Evolutionary conservation across 805 yeast genomes (phyloP).

Genomic region (Schizosaccharomyces octosporus): DNA sequence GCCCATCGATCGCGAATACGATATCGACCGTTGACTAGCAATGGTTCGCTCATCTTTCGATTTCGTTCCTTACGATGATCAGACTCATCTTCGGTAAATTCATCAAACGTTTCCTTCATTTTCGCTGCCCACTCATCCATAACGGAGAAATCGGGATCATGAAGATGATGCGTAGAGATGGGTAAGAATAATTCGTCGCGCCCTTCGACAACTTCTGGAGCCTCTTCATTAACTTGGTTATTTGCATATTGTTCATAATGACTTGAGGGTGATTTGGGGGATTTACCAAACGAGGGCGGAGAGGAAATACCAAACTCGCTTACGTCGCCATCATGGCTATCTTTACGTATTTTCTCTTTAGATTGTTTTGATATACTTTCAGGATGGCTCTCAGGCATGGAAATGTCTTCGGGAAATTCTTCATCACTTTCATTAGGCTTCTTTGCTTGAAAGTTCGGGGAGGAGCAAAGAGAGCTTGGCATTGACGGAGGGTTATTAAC

Average conservation of each 20-base stretch:
- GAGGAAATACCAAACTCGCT: not conserved
- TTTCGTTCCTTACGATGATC: not conserved
- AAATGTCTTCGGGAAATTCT: not conserved
- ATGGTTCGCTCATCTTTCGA: slow-evolving; percentile 1
- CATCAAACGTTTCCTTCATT: not conserved
- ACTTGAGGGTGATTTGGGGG: not conserved
- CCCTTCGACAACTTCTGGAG: not conserved
- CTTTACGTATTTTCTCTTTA: not conserved
- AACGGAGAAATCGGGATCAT: not conserved
- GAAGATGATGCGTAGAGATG: not conserved
- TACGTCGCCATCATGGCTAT: not conserved
- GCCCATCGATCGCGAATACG: not conserved
- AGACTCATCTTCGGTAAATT: not conserved
- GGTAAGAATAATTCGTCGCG: not conserved
- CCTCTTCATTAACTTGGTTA: not conserved
- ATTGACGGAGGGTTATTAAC: not conserved
- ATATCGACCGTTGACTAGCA: slow-evolving; percentile 1
- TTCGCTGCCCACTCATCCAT: not conserved
- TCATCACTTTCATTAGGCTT: not conserved
- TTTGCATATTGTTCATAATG: not conserved
- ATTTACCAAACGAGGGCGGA: not conserved
- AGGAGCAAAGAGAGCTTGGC: not conserved
- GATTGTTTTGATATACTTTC: not conserved
- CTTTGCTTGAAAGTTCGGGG: not conserved
- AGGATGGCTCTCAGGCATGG: not conserved